Percentiles rank a stretch among this genome's conserved stretches.
phyloP scores from a whole-genome alignment of 306 rosid species.

The Citrullus mucosospermus region DNA sequence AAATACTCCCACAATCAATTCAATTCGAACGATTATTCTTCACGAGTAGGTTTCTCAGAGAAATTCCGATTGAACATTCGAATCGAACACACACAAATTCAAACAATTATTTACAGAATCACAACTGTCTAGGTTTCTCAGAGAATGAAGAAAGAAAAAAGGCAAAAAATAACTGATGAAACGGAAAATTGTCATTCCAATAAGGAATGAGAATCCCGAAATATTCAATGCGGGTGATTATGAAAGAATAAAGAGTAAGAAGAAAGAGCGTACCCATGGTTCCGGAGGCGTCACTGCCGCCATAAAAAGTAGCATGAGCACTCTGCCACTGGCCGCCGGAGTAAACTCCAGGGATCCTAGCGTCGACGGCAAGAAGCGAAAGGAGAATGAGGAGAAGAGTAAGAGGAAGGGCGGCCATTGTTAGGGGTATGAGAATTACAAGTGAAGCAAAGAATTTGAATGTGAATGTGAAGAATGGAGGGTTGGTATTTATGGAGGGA shows the following conservation, averaged over 20 bases:
- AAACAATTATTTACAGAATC: background rate
- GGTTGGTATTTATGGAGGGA: constrained; percentile 7
- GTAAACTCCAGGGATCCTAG: constrained; percentile 66
- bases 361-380: background rate
- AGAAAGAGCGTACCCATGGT: constrained; percentile 59
- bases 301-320: constrained; percentile 96
- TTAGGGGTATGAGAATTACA: background rate
- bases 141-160: background rate
- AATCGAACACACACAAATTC: background rate
- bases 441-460: background rate
- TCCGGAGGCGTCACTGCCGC: constrained; percentile 91
- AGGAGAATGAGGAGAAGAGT: background rate
- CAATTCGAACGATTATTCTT: background rate
- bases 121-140: background rate
- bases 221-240: background rate
- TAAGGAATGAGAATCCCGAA: background rate
- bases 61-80: background rate
- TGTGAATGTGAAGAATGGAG: background rate
- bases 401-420: background rate
- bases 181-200: background rate
- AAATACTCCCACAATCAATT: background rate
- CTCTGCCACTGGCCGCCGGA: constrained; percentile 51
- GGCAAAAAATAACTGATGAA: background rate
- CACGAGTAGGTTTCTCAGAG: background rate
- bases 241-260: background rate